These are phyloP conservation scores for Rhodotorula sp. DNA, from an alignment of 1,284 basidiomycete genomes.

Conservation along the genomic window DNA sequence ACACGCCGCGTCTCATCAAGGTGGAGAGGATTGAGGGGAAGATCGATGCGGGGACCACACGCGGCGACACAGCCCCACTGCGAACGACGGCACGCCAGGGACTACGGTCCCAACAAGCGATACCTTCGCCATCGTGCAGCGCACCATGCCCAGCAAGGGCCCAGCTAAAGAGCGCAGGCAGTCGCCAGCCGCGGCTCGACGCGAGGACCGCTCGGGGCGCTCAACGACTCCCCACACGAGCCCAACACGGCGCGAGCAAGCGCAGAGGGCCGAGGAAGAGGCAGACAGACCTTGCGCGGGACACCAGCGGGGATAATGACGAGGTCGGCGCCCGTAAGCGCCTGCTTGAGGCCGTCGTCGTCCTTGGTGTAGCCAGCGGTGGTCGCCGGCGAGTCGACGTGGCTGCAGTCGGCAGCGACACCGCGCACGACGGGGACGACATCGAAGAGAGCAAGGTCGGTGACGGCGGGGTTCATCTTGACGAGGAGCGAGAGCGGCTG, in stretches of 20 bases:
- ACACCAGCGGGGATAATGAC: constrained; percentile 97
- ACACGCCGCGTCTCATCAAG: too few relatives aligned
- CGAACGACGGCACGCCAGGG: too few relatives aligned
- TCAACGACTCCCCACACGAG: neutral
- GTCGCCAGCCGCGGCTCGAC: too few relatives aligned
- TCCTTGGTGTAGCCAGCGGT: constrained; percentile 55
- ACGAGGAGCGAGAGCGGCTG: constrained; percentile 89
- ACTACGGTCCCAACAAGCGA: too few relatives aligned
- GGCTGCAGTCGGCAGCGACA: constrained; percentile 61
- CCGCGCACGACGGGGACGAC: constrained; percentile 92
- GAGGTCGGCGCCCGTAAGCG: constrained; percentile 79
- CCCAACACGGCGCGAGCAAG: neutral
- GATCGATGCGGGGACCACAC: too few relatives aligned
- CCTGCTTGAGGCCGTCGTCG: constrained; percentile 73
- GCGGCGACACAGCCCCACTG: too few relatives aligned
- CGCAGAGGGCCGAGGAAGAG: neutral
- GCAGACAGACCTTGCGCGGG: constrained; percentile 70
- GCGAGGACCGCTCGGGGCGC: neutral
- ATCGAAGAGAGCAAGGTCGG: constrained; percentile 82
- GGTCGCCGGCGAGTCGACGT: constrained; percentile 54
- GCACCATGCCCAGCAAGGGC: too few relatives aligned
- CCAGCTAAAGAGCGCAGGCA: too few relatives aligned
- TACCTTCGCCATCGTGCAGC: too few relatives aligned
- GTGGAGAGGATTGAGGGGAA: too few relatives aligned
- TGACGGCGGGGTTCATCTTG: constrained; percentile 58